phyloP scores from a whole-genome alignment of 495 filamentous ascomycete species.

The Cercophora newfieldiana region DNA sequence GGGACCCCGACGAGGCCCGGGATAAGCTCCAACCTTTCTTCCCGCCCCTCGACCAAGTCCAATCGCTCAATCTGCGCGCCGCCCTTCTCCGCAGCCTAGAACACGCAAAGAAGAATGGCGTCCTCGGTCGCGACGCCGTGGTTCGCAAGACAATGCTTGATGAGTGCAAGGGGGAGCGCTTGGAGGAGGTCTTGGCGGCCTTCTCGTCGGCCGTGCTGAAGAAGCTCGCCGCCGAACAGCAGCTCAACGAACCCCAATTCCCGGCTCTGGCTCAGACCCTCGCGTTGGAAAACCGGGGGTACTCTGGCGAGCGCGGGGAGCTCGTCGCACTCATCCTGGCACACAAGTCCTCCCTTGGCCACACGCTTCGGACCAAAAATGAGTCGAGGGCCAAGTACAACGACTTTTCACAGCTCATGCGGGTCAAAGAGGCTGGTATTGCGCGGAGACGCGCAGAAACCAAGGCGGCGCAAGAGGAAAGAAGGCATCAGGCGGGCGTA shows the following conservation, averaged over 20 bases:
- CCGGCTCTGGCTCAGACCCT: slow-evolving; percentile 57
- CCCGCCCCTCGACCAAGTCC: slow-evolving; percentile 80
- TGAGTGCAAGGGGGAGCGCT: slow-evolving; percentile 81
- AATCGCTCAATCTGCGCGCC: slow-evolving; percentile 83
- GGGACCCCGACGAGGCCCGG: slow-evolving; percentile 71
- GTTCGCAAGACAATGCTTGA: slow-evolving; percentile 89
- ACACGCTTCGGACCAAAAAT: slow-evolving; percentile 55
- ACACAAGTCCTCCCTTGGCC: slow-evolving; percentile 64
- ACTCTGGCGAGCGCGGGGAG: slow-evolving; percentile 58
- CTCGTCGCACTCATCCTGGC: slow-evolving; percentile 69
- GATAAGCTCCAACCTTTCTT: slow-evolving; percentile 89
- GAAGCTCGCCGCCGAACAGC: slow-evolving; percentile 57
- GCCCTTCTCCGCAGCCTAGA: slow-evolving; percentile 78
- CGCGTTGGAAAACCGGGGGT: slow-evolving; percentile 61
- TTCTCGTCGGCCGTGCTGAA: slow-evolving; percentile 82
- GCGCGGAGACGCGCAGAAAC: slow-evolving; percentile 44
- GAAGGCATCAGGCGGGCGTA: slow-evolving; percentile 22
- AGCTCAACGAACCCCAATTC: slow-evolving; percentile 30
- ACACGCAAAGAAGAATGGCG: slow-evolving; percentile 81
- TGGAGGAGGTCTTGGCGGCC: slow-evolving; percentile 73
- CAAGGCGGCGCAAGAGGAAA: slow-evolving; percentile 24
- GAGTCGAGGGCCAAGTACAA: slow-evolving; percentile 50
- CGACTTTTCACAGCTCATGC: slow-evolving; percentile 61
- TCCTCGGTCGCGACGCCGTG: slow-evolving; percentile 72
- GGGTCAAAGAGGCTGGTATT: slow-evolving; percentile 46